Evolutionary conservation across 164 flowering plant genomes (phyloP).

Genomic region (Kalanchoe fedtschenkoi): DNA sequence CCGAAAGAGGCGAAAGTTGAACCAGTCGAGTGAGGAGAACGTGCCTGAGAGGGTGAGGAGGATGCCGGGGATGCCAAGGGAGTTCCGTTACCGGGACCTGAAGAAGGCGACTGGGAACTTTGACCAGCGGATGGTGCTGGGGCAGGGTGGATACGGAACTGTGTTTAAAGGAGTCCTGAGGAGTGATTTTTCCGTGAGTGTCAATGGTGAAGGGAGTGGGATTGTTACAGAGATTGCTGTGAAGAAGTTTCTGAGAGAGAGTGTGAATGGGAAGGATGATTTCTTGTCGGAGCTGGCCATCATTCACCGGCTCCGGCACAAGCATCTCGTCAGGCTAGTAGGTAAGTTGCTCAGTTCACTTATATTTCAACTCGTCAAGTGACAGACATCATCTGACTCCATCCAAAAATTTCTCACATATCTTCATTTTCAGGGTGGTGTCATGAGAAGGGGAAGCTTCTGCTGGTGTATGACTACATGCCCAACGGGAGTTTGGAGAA

Average conservation of each 20-base stretch:
- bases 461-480: constrained; percentile 66
- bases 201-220: constrained; percentile 2
- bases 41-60: constrained; percentile 29
- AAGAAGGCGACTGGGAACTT: constrained; percentile 62
- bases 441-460: constrained; percentile 40
- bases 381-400: too few species aligned
- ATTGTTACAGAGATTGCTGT: constrained; percentile 36
- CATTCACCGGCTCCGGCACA: constrained; percentile 64
- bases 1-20: constrained; percentile 7
- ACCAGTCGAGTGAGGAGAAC: neutral
- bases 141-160: constrained; percentile 69
- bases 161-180: constrained; percentile 49
- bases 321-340: constrained; percentile 54
- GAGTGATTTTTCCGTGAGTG: constrained; percentile 10
- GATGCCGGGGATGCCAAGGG: constrained; percentile 51
- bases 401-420: too few species aligned
- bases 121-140: constrained; percentile 37
- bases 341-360: constrained; percentile 23
- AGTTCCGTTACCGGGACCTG: constrained; percentile 43
- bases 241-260: constrained; percentile 58
- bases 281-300: constrained; percentile 70
- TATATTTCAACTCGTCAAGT: neutral
- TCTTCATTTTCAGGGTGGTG: constrained; percentile 48
- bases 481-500: constrained; percentile 67
- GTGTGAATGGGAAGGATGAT: constrained; percentile 46